Base-by-base conservation (phyloP, 768 basidiomycete genomes). In the Gautieria morchelliformis region DNA sequence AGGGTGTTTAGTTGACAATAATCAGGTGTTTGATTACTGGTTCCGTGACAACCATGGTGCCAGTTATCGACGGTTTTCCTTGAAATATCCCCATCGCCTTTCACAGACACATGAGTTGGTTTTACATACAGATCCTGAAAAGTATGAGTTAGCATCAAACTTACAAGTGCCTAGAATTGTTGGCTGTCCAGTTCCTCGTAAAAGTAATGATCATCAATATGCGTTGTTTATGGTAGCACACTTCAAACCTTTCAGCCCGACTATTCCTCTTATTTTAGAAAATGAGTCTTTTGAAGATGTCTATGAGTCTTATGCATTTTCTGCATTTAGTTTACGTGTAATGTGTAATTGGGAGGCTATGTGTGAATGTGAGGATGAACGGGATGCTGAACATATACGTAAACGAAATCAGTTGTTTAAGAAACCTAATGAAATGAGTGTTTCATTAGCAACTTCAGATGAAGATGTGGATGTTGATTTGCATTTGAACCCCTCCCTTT, bases 261-360 rank as follows among this genome's bases (percentile, higher is more conserved):
- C 12, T 20, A 2, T 9, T 3, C 27, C 27, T 9, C 14, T 30
- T 3, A 17, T 49, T 19, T 1, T 3, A 30, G 14, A 30, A 2
- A 5, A 33, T 1, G 7, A 49, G 8, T 15, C 42, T 3, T 44
- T 33, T 12, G 15, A 10, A 11, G 48, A 2, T 9, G 14, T 8
- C n/a, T n/a, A n/a, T n/a, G n/a, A n/a, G n/a, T n/a, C n/a, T n/a
- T n/a, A n/a, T n/a, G n/a, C n/a, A n/a, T n/a, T n/a, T n/a, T n/a
- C n/a, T n/a, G n/a, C n/a, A n/a, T n/a, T n/a, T n/a, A n/a, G n/a
- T n/a, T n/a, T n/a, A n/a, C n/a, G n/a, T n/a, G n/a, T n/a, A n/a
- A 65, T 69, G 56, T 51, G 59, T 4, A 71, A 71, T 40, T 70
- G 71, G 70, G 64, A 70, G 35, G 69, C 65, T 17, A 61, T 70